A percentile compares a stretch with the other conserved stretches of the same genome.
Conservation (phyloP, 1,284 basidiomycete species). For the Athelia psychrophila region DNA sequence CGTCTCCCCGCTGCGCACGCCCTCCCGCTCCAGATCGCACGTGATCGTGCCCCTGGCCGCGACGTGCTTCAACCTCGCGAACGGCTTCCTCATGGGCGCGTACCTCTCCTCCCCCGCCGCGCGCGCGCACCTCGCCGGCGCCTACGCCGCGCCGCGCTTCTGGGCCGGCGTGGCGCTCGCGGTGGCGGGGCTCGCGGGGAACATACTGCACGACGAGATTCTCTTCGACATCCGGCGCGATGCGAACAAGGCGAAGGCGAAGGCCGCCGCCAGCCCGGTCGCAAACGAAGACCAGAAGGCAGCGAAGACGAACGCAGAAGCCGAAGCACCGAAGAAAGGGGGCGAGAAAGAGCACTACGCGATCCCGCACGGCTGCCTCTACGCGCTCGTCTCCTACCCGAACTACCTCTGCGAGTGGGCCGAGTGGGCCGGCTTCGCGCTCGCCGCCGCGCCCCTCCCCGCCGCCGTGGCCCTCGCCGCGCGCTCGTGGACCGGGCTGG, state of each 20-base stretch:
- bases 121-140: conserved; percentile 34
- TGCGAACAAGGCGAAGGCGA: conserved; percentile 23
- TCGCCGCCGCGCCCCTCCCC: conserved; percentile 54
- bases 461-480: conserved; percentile 27
- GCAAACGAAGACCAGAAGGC: too few relatives aligned
- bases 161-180: conserved; percentile 65
- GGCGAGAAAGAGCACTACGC: too few relatives aligned
- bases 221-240: conserved; percentile 61
- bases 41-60: conserved; percentile 60
- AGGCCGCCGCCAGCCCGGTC: neutral
- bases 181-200: conserved; percentile 71
- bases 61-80: conserved; percentile 69
- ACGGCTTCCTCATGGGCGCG: conserved; percentile 68
- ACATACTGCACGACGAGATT: conserved; percentile 87
- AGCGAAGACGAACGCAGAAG: too few relatives aligned
- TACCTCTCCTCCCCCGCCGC: conserved; percentile 61
- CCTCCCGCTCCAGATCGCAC: conserved; percentile 78
- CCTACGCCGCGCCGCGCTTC: conserved; percentile 45
- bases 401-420: conserved; percentile 93
- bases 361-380: conserved; percentile 82
- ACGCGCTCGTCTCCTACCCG: conserved; percentile 81
- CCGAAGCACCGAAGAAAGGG: too few relatives aligned
- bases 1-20: conserved; percentile 79
- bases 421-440: conserved; percentile 81
- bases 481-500: too few relatives aligned